phyloP scores from a whole-genome alignment of 306 rosid genomes.

The Casuarina glauca region DNA sequence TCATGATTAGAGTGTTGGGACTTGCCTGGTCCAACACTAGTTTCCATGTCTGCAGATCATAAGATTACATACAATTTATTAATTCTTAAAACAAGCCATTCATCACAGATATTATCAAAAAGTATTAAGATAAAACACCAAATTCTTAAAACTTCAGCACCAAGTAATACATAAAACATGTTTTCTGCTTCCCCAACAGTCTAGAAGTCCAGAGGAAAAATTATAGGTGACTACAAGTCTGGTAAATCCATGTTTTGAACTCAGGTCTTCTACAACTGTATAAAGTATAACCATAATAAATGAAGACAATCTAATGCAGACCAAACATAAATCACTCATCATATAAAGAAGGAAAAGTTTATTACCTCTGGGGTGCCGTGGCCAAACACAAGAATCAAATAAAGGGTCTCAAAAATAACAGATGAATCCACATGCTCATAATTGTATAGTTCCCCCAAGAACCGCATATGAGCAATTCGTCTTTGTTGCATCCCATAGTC shows the following conservation, averaged over 20 bases:
- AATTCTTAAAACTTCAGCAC: neutral
- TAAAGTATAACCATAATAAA: neutral
- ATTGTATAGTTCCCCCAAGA: conserved; percentile 94
- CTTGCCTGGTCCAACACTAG: neutral
- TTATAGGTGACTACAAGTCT: neutral
- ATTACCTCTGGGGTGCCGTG: conserved; percentile 90
- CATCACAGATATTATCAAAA: neutral
- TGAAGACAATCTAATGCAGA: neutral
- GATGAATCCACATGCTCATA: conserved; percentile 97
- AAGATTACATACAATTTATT: neutral
- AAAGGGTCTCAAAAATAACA: conserved; percentile 90
- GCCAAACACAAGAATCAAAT: conserved; percentile 78
- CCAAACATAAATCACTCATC: neutral
- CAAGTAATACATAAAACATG: neutral
- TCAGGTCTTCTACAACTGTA: neutral
- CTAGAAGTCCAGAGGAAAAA: neutral
- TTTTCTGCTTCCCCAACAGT: neutral
- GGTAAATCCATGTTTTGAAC: neutral
- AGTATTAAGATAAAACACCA: neutral
- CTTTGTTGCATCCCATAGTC: conserved; percentile 98
- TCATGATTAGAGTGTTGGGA: neutral
- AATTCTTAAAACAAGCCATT: neutral
- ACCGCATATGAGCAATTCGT: conserved; percentile 92
- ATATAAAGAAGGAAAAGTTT: conserved; percentile 12
- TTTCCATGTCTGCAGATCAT: neutral